Evolutionary conservation across 176 grass and related monocot species (phyloP), one percentile per base, ranked within the genome.

Genomic region (Thinopyrum elongatum): DNA sequence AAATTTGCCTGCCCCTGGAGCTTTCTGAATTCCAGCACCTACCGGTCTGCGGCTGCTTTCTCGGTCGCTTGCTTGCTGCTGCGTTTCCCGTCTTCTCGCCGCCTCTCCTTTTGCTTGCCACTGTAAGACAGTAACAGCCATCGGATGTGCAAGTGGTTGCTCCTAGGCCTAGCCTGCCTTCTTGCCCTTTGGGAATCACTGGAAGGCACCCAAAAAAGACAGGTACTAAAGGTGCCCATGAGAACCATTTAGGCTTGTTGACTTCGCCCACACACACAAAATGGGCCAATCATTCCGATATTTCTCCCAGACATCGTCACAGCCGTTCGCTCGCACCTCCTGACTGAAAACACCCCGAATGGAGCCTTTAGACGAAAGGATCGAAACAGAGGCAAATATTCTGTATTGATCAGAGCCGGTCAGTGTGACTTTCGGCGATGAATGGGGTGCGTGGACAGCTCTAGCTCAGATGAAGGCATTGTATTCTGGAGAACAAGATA

Each of bases 131-230:
- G 28, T 30, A 41, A n/a, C 62, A 70, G 63, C 63, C 85, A 80
- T 68, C 61, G 7, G 79, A 84, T 46, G 16, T 29, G 75, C 80
- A 84, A 90, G 80, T 87, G 80, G 83, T 58, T 89, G 35, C 72
- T 76, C 72, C 42, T 76, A 76, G 72, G 25, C 72, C 72, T 51
- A 21, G 42, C 73, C 59, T 77, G 61, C 12, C 34, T 60, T 61
- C 34, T 69, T 76, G 89, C 38, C 89, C 85, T 76, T 84, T 87
- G 89, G 89, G 78, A 61, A 46, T 80, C 80, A 75, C 84, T 16
- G 60, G 61, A 88, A 76, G 81, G 51, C 85, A 76, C 76, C 60
- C 38, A 91, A 91, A 84, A 33, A 77, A 73, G 68, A 57, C 21
- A 44, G 66, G 61, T 42, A 58, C 66, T 75, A 75, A 70, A 70